Evolutionary conservation across 2,329 filamentous ascomycete genomes (phyloP).

Genomic region (Aschersonia sp.): DNA sequence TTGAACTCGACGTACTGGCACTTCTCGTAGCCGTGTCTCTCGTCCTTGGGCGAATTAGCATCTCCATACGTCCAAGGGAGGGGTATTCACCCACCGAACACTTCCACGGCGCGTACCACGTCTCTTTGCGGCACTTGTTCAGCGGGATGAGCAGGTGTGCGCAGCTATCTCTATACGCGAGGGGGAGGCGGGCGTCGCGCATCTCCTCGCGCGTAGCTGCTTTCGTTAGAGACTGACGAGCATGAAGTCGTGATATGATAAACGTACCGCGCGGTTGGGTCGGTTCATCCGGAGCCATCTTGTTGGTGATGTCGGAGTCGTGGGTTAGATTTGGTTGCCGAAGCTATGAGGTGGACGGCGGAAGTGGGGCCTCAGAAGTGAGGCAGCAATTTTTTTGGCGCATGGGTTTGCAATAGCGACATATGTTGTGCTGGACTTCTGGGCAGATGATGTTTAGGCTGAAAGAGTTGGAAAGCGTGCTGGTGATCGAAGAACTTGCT

Average conservation of each 20-base stretch:
- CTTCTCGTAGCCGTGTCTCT: conserved; percentile 96
- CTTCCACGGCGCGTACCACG: conserved; percentile 95
- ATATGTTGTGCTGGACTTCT: no score
- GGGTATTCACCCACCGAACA: conserved; percentile 57
- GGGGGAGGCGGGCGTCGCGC: conserved; percentile 75
- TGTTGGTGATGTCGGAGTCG: conserved; percentile 18
- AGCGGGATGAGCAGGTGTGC: conserved; percentile 88
- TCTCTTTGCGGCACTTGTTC: conserved; percentile 84
- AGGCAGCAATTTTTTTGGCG: conserved; percentile 5
- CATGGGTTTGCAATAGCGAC: no score
- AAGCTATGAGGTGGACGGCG: conserved; percentile 5
- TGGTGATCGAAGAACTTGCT: no score
- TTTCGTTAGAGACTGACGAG: conserved; percentile 15
- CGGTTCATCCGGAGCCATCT: conserved; percentile 22
- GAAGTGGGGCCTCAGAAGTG: conserved; percentile 10
- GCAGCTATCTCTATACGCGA: conserved; percentile 91
- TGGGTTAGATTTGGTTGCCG: conserved; percentile 15
- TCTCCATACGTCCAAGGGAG: neutral
- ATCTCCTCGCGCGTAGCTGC: conserved; percentile 82
- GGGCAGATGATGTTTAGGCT: no score
- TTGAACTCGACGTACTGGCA: conserved; percentile 99
- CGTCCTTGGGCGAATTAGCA: conserved; percentile 44
- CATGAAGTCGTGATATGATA: neutral
- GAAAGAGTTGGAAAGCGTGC: no score
- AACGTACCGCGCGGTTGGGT: conserved; percentile 24